phyloP scores from a whole-genome alignment of 148 eudicot genomes.

The Cornus controversa region DNA sequence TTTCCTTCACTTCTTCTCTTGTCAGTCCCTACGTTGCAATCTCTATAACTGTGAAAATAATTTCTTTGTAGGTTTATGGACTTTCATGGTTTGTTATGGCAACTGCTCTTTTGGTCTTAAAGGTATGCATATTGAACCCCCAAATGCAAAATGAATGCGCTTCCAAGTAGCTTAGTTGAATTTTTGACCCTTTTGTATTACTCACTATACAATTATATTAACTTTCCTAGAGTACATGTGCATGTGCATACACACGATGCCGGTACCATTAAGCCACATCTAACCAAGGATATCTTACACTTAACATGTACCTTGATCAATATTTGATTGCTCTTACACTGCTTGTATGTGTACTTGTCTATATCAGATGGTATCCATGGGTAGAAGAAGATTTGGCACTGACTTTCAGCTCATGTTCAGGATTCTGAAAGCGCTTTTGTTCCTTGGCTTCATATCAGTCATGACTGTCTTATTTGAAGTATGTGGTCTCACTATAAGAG shows the following conservation, averaged over 20 bases:
- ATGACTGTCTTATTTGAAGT: constrained; percentile 89
- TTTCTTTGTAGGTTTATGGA: constrained; percentile 73
- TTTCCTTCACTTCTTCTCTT: background rate
- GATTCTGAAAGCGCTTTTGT: constrained; percentile 90
- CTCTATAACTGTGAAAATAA: constrained; percentile 1
- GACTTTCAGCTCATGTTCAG: constrained; percentile 99
- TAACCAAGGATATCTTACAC: no score
- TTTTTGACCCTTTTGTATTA: background rate
- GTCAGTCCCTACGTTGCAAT: constrained; percentile 1
- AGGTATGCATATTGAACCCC: constrained; percentile 46
- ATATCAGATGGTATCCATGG: constrained; percentile 91
- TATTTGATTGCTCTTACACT: constrained; percentile 2
- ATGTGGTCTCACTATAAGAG: constrained; percentile 59
- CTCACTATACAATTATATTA: background rate
- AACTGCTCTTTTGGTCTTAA: constrained; percentile 69
- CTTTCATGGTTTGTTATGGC: constrained; percentile 97
- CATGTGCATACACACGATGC: background rate
- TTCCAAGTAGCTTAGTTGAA: background rate
- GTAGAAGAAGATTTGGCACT: constrained; percentile 87
- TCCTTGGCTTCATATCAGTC: constrained; percentile 84
- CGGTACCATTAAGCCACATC: no score
- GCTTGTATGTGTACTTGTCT: constrained; percentile 21
- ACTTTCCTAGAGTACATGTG: background rate
- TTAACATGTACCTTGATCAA: background rate
- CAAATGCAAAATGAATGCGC: background rate